phyloP scores from a whole-genome alignment of 768 basidiomycete genomes.

The Thelephora aurantiotincta region DNA sequence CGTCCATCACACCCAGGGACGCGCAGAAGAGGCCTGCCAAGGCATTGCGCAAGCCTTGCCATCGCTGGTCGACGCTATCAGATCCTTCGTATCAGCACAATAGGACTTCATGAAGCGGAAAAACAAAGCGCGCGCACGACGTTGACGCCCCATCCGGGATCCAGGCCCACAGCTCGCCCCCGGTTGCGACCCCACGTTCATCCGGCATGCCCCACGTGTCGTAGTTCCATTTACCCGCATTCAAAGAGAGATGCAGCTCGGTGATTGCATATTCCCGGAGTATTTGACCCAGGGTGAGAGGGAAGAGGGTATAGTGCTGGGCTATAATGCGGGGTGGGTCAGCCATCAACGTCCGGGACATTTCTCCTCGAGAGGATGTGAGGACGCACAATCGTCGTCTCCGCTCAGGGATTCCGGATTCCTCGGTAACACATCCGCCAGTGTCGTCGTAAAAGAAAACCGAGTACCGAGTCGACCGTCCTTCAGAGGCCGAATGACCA shows the following conservation, averaged over 20 bases:
- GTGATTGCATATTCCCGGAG: conserved; percentile 75
- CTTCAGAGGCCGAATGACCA: conserved; percentile 43
- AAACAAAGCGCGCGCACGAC: conserved; percentile 26
- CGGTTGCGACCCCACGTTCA: conserved; percentile 63
- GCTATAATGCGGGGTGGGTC: conserved; percentile 23
- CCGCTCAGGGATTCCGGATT: conserved; percentile 33
- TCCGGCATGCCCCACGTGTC: conserved; percentile 72
- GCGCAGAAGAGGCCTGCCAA: conserved; percentile 93
- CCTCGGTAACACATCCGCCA: conserved; percentile 38
- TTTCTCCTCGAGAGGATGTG: conserved; percentile 3
- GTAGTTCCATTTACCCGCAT: conserved; percentile 88
- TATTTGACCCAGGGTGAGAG: conserved; percentile 77
- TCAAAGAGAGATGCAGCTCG: conserved; percentile 80
- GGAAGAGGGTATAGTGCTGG: conserved; percentile 81
- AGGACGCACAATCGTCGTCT: conserved; percentile 35
- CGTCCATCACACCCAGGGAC: conserved; percentile 66
- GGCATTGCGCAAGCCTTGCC: conserved; percentile 78
- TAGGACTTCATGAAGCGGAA: not conserved
- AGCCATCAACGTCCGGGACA: not conserved
- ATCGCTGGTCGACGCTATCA: conserved; percentile 56
- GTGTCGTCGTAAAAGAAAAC: conserved; percentile 66
- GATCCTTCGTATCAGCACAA: not conserved
- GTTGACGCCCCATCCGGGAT: conserved; percentile 48
- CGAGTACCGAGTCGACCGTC: conserved; percentile 75
- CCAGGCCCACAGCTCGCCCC: conserved; percentile 89